Base-by-base conservation (phyloP, 2,329 filamentous ascomycete species). In the Clarireedia homoeocarpa region DNA sequence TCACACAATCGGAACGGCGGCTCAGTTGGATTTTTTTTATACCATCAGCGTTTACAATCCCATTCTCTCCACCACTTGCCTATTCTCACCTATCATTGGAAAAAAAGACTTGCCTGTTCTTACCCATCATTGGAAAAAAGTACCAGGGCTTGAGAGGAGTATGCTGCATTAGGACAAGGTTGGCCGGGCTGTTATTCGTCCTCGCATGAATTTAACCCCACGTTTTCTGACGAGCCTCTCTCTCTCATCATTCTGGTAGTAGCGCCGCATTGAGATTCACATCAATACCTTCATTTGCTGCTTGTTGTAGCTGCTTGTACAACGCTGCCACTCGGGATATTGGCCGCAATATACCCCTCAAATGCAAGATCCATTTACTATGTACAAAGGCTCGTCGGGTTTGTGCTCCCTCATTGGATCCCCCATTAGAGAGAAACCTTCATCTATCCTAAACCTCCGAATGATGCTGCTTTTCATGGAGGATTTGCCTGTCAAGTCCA, bases 151-250 rank as follows among this genome's bases (percentile, higher is more conserved):
- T 20, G 20, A 20, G 17, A 14, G 15, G 38, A 12, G 6, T 6
- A 14, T 17, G 15, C 6, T 17, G 15, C 10, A 40, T 40, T 40
- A 20, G 17, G 38, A 17, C 17, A 40, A 17, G 38, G 1, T 40
- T 40, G 14, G 9, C 14, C 38, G 38, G 38, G 6, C 17, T 40
- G 17, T 9, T 9, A n/a, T 45, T 45, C n/a, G 20, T 20, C 20
- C 42, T 45, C 42, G 7, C 7, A 30, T 30, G 27, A 30, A 45
- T 20, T 45, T n/a, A 45, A 49, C 52, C 52, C 52, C 52, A 54
- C 52, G 36, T 44, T 54, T 49, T 45, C 46, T 42, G 45, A 42
- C 45, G 45, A 49, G 36, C 45, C 36, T 49, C 45, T n/a, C 36
- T n/a, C 17, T 23, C 30, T n/a, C 17, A 27, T 15, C 52, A 34